These are phyloP conservation scores for Aspergillus saccharolyticus DNA, from an alignment of 495 filamentous ascomycete species.

Conservation along the genomic window DNA sequence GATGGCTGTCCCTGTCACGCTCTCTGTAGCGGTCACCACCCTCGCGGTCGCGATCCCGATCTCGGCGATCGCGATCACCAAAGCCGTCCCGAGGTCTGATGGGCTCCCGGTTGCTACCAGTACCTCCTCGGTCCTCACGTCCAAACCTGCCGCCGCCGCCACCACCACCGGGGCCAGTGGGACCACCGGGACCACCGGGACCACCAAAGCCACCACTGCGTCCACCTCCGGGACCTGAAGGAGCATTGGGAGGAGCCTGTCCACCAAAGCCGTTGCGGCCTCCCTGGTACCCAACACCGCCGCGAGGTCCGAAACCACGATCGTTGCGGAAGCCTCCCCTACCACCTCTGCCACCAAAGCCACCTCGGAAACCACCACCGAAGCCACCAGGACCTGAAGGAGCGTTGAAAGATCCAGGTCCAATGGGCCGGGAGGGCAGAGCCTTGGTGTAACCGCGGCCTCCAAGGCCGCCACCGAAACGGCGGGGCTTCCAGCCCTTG, in stretches of 20 bases:
- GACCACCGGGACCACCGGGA: not conserved
- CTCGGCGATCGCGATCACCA: conserved; percentile 51
- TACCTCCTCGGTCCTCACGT: conserved; percentile 41
- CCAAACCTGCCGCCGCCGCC: conserved; percentile 36
- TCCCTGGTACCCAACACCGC: conserved; percentile 57
- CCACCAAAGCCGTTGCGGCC: conserved; percentile 55
- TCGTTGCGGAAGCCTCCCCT: conserved; percentile 63
- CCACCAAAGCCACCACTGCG: conserved; percentile 47
- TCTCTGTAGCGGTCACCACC: conserved; percentile 50
- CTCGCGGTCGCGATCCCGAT: conserved; percentile 57
- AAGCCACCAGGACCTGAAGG: conserved; percentile 64
- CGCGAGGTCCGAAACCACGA: conserved; percentile 51
- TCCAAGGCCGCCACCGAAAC: conserved; percentile 87
- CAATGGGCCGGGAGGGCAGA: conserved; percentile 64
- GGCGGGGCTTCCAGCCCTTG: conserved; percentile 87
- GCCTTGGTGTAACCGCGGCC: conserved; percentile 91
- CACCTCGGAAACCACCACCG: conserved; percentile 63
- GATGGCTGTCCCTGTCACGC: conserved; percentile 41
- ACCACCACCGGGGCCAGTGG: not conserved
- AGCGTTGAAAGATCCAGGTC: conserved; percentile 49
- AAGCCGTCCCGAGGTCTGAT: conserved; percentile 45
- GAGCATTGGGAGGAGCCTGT: conserved; percentile 69
- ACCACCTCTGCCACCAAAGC: conserved; percentile 45
- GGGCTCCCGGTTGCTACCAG: conserved; percentile 52
- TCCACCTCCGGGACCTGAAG: conserved; percentile 70